These are phyloP conservation scores for Russula compacta DNA, from an alignment of 768 basidiomycete species.

Conservation along the genomic window DNA sequence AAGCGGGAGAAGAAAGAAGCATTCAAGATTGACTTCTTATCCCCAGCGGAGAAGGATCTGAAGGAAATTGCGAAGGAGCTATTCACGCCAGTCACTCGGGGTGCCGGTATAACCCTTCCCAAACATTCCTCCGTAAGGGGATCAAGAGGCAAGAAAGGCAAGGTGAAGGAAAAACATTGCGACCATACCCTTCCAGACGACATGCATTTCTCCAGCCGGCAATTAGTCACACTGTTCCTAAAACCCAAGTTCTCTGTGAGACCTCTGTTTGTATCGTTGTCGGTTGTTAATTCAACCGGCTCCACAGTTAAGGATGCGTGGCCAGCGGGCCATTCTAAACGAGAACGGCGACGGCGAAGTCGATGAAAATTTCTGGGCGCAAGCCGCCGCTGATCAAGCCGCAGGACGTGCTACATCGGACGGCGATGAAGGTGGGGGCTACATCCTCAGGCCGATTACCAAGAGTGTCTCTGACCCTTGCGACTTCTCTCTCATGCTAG, in stretches of 20 bases:
- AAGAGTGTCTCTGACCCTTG: background rate
- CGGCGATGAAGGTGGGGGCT: slow-evolving; percentile 48
- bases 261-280: slow-evolving; percentile 6
- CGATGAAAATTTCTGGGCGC: slow-evolving; percentile 96
- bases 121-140: slow-evolving; percentile 17
- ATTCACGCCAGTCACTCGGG: slow-evolving; percentile 69
- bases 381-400: slow-evolving; percentile 80
- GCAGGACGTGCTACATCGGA: slow-evolving; percentile 46
- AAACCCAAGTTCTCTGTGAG: slow-evolving; percentile 93
- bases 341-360: slow-evolving; percentile 75
- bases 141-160: slow-evolving; percentile 40
- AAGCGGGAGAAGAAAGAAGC: slow-evolving; percentile 71
- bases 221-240: slow-evolving; percentile 85
- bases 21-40: slow-evolving; percentile 73
- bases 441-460: background rate
- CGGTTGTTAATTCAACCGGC: background rate
- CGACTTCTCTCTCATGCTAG: slow-evolving; percentile 11
- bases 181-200: slow-evolving; percentile 86
- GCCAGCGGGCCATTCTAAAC: slow-evolving; percentile 46
- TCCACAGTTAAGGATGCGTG: slow-evolving; percentile 79
- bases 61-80: slow-evolving; percentile 60
- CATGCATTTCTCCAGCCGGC: slow-evolving; percentile 91
- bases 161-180: slow-evolving; percentile 53
- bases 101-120: slow-evolving; percentile 59
- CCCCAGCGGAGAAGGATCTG: slow-evolving; percentile 47